These are phyloP conservation scores for Spergularia azorica DNA, from an alignment of 179 eudicot species.

Conservation along the genomic window DNA sequence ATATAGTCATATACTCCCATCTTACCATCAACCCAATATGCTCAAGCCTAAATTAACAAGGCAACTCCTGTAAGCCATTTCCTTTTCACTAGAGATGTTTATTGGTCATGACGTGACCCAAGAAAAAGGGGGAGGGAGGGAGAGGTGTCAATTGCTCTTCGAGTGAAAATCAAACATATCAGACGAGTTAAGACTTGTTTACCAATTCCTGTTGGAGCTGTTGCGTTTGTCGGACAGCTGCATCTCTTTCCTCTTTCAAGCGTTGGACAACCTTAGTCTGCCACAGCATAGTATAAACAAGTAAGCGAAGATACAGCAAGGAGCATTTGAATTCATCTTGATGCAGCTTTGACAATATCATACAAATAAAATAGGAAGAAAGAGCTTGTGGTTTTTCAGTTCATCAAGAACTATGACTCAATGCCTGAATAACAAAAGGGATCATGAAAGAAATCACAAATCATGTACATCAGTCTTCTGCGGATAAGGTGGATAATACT, in stretches of 20 bases:
- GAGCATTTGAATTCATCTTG: slow-evolving; percentile 2
- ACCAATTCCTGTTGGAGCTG: slow-evolving; percentile 79
- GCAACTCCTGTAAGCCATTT: background rate
- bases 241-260: slow-evolving; percentile 69
- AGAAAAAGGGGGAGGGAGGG: too few species aligned
- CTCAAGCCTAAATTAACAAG: background rate
- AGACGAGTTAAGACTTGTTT: slow-evolving; percentile 17
- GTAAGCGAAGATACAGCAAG: background rate
- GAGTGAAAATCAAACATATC: slow-evolving; percentile 10
- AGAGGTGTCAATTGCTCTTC: too few species aligned
- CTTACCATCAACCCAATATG: background rate
- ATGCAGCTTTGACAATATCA: too few species aligned
- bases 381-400: background rate
- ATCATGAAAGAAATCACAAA: too few species aligned
- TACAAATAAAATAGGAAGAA: background rate
- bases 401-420: background rate
- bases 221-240: slow-evolving; percentile 61
- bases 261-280: slow-evolving; percentile 54
- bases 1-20: too few species aligned
- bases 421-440: background rate
- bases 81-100: background rate
- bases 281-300: background rate
- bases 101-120: background rate
- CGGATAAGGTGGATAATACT: too few species aligned
- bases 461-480: too few species aligned